Base-by-base conservation (phyloP, 2,329 filamentous ascomycete genomes). In the Fusarium albidum region DNA sequence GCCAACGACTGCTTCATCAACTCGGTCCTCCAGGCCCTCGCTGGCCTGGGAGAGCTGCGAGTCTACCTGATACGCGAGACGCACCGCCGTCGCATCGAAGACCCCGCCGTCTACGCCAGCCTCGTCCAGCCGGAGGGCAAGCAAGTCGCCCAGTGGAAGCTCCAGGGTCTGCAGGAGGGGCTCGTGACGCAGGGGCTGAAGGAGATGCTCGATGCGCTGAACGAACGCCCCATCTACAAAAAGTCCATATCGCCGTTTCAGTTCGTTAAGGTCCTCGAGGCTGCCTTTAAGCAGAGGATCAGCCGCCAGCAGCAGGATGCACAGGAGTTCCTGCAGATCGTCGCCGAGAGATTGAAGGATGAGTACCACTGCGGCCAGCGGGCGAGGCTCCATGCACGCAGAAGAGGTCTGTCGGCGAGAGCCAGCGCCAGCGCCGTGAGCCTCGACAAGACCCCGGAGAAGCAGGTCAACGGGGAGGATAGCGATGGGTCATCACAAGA, bases 1-100 rank as follows among this genome's bases (percentile, higher is more conserved):
- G 95, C 94, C 64, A 99, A 99, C 75, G 95, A 95, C 74, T 95
- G 91, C 78, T 95, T 94, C 75, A 97, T 98, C 78, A 99, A 99
- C 75, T 96, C 92, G 18, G 90, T 96, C 15, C 84, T 99, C 29
- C 95, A 99, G 77, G 92, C 92, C 8, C 82, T 99, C 35, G 94
- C 95, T 12, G 95, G 95, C 3, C 80, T 98, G 27, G 90, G 90
- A 42, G 92, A 98, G 71, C 79, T 99, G 69, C 88, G 95, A 59
- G 76, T 95, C 63, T 99, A 97, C 76, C 79, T 99, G 57, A 97
- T 98, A 69, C 85, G 92, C 63, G 94, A 98, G 76, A 89, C 90
- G 28, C 92, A 97, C 74, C 85, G 92, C 56, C 86, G 94, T 61
- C 84, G 84, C 61, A 83, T 97, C 55, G 92, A 96, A 70, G 90